Base-by-base conservation (phyloP, 257 asterid species). In the Anisodus tanguticus region DNA sequence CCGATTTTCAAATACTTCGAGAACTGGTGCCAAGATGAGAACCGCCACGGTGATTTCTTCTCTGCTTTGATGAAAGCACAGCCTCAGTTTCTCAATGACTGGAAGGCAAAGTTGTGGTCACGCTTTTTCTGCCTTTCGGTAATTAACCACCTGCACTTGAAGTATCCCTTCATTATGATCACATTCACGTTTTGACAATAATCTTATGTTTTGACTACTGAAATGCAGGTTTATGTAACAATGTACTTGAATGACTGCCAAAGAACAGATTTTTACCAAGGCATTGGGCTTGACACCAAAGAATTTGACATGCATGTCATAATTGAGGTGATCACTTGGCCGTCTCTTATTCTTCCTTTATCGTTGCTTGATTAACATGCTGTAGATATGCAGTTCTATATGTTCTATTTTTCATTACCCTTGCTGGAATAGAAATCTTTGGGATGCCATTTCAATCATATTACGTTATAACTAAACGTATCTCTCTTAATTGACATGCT, bases 21-120 rank as follows among this genome's bases (percentile, higher is more conserved):
- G 95, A 97, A 97, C 94, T 97, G 99, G 99, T 97, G 99, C 91
- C 98, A 97, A 88, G 99, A 97, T 80, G 99, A 97, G 95, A 95
- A 97, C 83, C 98, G 99, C 84, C 99, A 97, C 4, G 99, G 99
- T 16, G 99, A 97, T 90, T 97, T 97, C 95, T 97, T 97, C 97
- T 95, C 98, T 13, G 98, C 99, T 0, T 86, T 97, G 92, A 93
- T 97, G 98, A 97, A 97, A 91, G 99, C 99, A 4, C 99, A 97
- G 83, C 99, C 98, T 0, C 99, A 97, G 92, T 97, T 97, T 92
- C 97, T 97, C 82, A 97, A 97, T 85, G 99, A 97, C 94, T 95
- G 99, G 99, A 97, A 97, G 93, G 98, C 99, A 0, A 97, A 97
- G 89, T 76, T 97, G 92, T 97, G 99, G 99, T 81, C 99, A 7